Conservation (phyloP, 179 eudicot species). For the Silene coronaria region DNA sequence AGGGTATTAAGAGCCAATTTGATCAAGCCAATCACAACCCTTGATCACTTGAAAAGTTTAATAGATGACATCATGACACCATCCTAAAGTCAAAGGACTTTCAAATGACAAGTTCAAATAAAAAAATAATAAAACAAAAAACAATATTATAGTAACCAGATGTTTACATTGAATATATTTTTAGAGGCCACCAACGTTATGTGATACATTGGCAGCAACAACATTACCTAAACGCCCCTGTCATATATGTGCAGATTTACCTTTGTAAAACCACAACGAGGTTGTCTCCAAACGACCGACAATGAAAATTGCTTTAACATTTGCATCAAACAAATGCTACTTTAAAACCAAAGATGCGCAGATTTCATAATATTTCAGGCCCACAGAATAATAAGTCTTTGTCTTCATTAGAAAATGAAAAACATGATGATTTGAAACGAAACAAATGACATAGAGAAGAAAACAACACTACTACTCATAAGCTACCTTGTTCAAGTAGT, state of each 20-base stretch:
- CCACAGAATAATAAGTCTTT: neutral
- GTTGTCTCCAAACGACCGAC: too few species aligned
- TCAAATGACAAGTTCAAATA: neutral
- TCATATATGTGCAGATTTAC: too few species aligned
- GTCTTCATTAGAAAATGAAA: neutral
- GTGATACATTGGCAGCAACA: too few species aligned
- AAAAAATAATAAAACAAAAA: neutral
- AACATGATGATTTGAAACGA: neutral
- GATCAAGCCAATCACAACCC: neutral
- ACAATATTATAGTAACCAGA: neutral
- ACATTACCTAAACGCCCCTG: too few species aligned
- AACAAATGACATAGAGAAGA: neutral
- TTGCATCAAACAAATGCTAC: neutral
- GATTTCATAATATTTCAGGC: neutral
- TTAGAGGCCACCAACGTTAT: too few species aligned
- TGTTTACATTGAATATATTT: neutral
- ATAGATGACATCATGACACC: neutral
- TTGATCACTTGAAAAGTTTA: neutral
- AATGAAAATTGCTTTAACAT: neutral
- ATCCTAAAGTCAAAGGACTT: neutral
- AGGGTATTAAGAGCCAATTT: neutral
- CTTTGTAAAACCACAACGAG: too few species aligned
- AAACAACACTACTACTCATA: neutral
- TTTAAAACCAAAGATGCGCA: neutral
- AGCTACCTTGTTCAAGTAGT: conserved; percentile 93